phyloP scores from a whole-genome alignment of 306 rosid species.

The Quercus berberidifolia region DNA sequence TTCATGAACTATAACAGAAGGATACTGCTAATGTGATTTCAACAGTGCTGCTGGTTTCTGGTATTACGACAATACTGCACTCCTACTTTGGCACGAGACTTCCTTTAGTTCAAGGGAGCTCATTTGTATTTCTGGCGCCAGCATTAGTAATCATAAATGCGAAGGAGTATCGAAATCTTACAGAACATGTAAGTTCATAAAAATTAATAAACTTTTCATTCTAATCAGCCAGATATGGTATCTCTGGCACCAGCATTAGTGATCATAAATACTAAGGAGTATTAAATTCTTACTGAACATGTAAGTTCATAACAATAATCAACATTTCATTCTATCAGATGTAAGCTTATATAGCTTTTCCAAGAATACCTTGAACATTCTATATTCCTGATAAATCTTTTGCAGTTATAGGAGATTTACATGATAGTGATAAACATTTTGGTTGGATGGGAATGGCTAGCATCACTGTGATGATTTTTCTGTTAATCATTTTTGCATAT shows the following conservation, averaged over 20 bases:
- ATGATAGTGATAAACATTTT: not conserved
- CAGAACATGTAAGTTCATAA: slow-evolving; percentile 67
- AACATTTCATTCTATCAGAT: not conserved
- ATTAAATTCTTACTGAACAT: slow-evolving; percentile 71
- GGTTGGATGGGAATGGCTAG: not conserved
- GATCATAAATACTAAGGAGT: slow-evolving; percentile 75
- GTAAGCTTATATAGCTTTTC: slow-evolving; percentile 14
- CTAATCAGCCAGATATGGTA: slow-evolving; percentile 17
- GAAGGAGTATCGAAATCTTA: slow-evolving; percentile 73
- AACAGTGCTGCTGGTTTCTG: slow-evolving; percentile 86
- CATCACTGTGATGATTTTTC: not conserved
- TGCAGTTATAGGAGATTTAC: slow-evolving; percentile 16
- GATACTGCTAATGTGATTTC: slow-evolving; percentile 88
- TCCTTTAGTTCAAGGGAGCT: slow-evolving; percentile 98
- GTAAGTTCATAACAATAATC: slow-evolving; percentile 41
- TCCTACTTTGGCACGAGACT: slow-evolving; percentile 82
- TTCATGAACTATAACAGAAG: slow-evolving; percentile 48
- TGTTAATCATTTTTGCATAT: not conserved
- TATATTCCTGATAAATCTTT: not conserved
- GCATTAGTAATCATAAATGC: slow-evolving; percentile 79
- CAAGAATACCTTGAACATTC: not conserved
- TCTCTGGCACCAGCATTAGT: slow-evolving; percentile 87
- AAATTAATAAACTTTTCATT: not conserved
- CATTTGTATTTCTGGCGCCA: slow-evolving; percentile 88
- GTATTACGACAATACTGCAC: slow-evolving; percentile 77